Evolutionary conservation across 176 grass and related monocot species (phyloP), one percentile per base, ranked within the genome.

Genomic region (Leersia perrieri): DNA sequence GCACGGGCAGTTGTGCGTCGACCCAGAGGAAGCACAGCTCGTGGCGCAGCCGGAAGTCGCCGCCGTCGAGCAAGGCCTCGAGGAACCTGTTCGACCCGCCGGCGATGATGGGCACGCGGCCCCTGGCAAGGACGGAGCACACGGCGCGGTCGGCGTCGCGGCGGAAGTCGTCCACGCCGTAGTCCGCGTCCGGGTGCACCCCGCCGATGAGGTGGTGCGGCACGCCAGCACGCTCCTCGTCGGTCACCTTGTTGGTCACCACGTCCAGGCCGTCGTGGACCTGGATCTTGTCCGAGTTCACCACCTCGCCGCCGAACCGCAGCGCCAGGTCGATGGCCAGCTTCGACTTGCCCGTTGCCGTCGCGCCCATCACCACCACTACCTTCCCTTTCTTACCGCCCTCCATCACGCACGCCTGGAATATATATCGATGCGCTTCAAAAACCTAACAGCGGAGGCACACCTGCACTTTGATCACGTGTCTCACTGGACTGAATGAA

Each of bases 241-340:
- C 29, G 2, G 38, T 82, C 0, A 73, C 68, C 68, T 82, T 82
- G 80, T 82, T 82, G 57, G 68, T 82, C 38, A 44, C 80, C 4
- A 73, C 29, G 38, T 45, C 29, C 22, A 82, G 80, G 57, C 80
- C 80, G 38, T 63, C 57, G 57, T 82, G 22, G 20, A 82, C 68
- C 68, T 82, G 80, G 38, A 82, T 73, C 68, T 82, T 82, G 20
- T 82, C 80, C 4, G 80, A 82, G 68, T 82, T 82, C 11, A 82
- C 0, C 0, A 82, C 68, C 79, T 82, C 79, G 9, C 79, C 79
- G 79, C 28, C 55, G 55, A 82, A 72, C 0, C 27, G 36, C 53
- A 45, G 27, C 7, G 68, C 79, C 2, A 82, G 68, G 55, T 82
- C 79, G 1, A 82, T 40, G 3, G 79, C 68, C 12, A 82, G 55